Conservation (phyloP, 805 yeast genomes). For the Lachancea nothofagi region DNA sequence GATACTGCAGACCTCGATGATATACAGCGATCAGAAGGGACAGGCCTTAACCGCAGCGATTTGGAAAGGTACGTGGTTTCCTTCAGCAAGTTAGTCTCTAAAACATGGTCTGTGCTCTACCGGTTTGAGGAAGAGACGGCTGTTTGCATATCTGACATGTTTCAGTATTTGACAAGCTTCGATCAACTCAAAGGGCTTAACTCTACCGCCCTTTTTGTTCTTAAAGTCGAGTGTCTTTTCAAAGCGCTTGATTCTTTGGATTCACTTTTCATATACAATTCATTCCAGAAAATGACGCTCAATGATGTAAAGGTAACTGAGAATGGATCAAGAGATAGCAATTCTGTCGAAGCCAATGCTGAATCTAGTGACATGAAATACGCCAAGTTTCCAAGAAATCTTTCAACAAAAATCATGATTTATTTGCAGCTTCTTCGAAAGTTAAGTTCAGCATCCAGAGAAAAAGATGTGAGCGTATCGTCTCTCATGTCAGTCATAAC, state of each 20-base stretch:
- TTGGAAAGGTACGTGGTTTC: slow-evolving; percentile 55
- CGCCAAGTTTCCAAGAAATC: slow-evolving; percentile 64
- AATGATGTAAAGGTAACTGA: background rate
- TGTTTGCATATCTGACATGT: slow-evolving; percentile 83
- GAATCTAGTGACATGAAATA: slow-evolving; percentile 14
- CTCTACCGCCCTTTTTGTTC: slow-evolving; percentile 65
- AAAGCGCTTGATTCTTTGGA: slow-evolving; percentile 58
- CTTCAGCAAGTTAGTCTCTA: slow-evolving; percentile 53
- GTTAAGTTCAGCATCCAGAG: slow-evolving; percentile 34
- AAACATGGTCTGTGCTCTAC: slow-evolving; percentile 82
- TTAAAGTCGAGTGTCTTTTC: slow-evolving; percentile 72
- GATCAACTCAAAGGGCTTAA: slow-evolving; percentile 61
- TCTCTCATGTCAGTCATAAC: slow-evolving; percentile 77
- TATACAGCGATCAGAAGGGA: slow-evolving; percentile 17
- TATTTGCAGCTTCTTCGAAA: slow-evolving; percentile 80
- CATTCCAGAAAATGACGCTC: background rate
- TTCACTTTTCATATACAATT: slow-evolving; percentile 3
- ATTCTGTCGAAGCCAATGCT: background rate
- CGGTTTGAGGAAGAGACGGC: slow-evolving; percentile 90
- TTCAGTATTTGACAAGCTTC: slow-evolving; percentile 72
- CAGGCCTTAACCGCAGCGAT: slow-evolving; percentile 41
- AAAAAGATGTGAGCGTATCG: slow-evolving; percentile 38
- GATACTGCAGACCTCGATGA: slow-evolving; percentile 17
- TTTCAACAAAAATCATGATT: slow-evolving; percentile 85
- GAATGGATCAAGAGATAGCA: slow-evolving; percentile 9